Conservation (phyloP, 1,139 yeast genomes). For the Yamadazyma triangularis region DNA sequence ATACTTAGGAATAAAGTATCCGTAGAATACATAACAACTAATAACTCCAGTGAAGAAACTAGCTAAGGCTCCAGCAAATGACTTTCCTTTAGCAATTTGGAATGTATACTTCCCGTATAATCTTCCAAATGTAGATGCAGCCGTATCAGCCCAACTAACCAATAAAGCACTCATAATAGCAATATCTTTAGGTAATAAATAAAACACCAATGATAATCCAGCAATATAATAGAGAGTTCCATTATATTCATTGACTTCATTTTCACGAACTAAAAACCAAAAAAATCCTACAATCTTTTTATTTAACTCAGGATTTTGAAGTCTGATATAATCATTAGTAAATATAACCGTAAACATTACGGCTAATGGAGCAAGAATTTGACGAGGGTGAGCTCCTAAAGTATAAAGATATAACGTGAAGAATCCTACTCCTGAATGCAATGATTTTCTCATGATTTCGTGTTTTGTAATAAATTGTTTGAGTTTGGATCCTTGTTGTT, state of each 20-base stretch:
- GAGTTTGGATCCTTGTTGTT: constrained; percentile 6
- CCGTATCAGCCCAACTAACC: constrained; percentile 95
- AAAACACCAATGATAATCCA: constrained; percentile 71
- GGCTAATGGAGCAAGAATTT: constrained; percentile 56
- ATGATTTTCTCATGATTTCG: constrained; percentile 80
- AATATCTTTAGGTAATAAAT: constrained; percentile 74
- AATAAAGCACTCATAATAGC: constrained; percentile 69
- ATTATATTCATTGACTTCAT: constrained; percentile 64
- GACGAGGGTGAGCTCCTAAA: constrained; percentile 49
- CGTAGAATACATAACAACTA: constrained; percentile 65
- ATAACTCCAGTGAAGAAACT: constrained; percentile 73
- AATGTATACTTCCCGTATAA: constrained; percentile 82
- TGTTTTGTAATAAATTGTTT: constrained; percentile 56
- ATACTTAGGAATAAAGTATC: constrained; percentile 62
- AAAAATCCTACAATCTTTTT: constrained; percentile 56
- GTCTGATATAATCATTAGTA: constrained; percentile 64
- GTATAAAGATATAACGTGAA: constrained; percentile 72
- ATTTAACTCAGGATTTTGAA: constrained; percentile 59
- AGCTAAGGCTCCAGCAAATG: constrained; percentile 85
- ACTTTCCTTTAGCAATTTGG: constrained; percentile 64
- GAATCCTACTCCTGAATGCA: constrained; percentile 87
- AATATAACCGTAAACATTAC: constrained; percentile 53
- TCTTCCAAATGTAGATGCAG: constrained; percentile 92
- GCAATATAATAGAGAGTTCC: constrained; percentile 84
- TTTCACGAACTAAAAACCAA: constrained; percentile 81